Evolutionary conservation across 805 yeast species (phyloP), one percentile per base, ranked within the genome.

Genomic region (Candida railenensis): DNA sequence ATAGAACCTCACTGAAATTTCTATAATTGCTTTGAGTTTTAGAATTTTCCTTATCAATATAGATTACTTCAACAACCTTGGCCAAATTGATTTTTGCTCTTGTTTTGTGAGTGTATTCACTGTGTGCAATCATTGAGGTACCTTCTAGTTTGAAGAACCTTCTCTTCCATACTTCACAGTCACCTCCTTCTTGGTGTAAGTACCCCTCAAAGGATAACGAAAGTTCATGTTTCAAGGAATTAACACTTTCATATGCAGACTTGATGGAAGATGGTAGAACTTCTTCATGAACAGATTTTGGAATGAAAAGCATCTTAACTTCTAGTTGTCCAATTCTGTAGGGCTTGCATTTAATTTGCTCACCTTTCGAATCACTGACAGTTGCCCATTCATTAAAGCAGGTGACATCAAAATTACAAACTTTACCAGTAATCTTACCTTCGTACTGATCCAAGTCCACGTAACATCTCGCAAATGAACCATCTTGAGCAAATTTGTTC

Each of bases 181-280:
- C 98, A 8, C 97, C 97, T 16, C 98, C 98, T 58, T 85, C 89
- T 66, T 91, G 98, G 55, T 82, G 81, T 67, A 92, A 68, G 57
- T 71, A 83, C 0, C 97, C 97, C 59, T 86, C 85, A 56, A 69
- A 68, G 1, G 41, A 37, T 16, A 56, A 40, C 8, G 53, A 41
- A 5, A 54, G 42, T 46, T 70, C 74, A 19, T 55, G 48, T 32
- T 48, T 51, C 44, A 72, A 54, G 30, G 69, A 68, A 20, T 61
- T 61, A 34, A 70, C 54, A 22, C 66, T 58, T 37, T 70, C 75
- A 46, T 52, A 58, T 1, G 74, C 73, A 42, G 79, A 66, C 44
- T 74, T 74, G 53, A 87, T 81, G 45, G 89, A 83, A 20, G 83
- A 78, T 4, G 96, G 96, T 47, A 88, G 73, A 5, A 77, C 67